These are phyloP conservation scores for Phytopythium vexans DNA, from an alignment of 352 stramenopile genomes.

Conservation along the genomic window DNA sequence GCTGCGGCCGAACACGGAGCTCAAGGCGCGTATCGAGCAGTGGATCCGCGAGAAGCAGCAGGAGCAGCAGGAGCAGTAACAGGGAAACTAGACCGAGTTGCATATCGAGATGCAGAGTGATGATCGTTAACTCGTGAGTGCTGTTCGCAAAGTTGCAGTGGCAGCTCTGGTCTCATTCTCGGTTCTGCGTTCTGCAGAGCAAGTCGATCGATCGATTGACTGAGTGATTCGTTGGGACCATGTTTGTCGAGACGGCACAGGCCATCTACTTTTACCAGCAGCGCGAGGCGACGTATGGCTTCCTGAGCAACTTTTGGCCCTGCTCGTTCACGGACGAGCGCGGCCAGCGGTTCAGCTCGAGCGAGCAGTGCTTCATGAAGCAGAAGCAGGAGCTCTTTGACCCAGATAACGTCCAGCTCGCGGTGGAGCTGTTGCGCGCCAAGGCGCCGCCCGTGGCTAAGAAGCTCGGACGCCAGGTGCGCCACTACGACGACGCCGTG, in stretches of 20 bases:
- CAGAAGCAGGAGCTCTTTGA: slow-evolving; percentile 67
- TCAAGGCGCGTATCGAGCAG: slow-evolving; percentile 67
- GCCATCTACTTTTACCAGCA: slow-evolving; percentile 61
- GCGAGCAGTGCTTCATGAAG: slow-evolving; percentile 77
- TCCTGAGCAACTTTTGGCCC: slow-evolving; percentile 63
- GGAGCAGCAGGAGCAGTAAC: slow-evolving; percentile 10
- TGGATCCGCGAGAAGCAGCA: slow-evolving; percentile 45
- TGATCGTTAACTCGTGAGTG: not conserved
- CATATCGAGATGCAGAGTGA: not conserved
- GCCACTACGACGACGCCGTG: slow-evolving; percentile 47
- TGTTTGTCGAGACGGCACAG: slow-evolving; percentile 25
- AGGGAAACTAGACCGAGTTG: too few species aligned
- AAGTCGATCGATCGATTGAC: not conserved
- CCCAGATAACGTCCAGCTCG: slow-evolving; percentile 30
- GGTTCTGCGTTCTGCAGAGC: not conserved
- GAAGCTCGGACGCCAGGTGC: slow-evolving; percentile 46
- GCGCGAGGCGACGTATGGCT: slow-evolving; percentile 33
- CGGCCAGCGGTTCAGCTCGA: slow-evolving; percentile 40
- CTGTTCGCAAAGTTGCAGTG: not conserved
- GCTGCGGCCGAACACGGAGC: slow-evolving; percentile 49
- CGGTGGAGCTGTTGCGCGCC: slow-evolving; percentile 40
- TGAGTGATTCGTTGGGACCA: not conserved
- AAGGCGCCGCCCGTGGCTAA: slow-evolving; percentile 46
- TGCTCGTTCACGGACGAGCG: slow-evolving; percentile 37
- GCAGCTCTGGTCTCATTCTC: not conserved